phyloP scores from a whole-genome alignment of 768 basidiomycete genomes.

The Paxillus involutus region DNA sequence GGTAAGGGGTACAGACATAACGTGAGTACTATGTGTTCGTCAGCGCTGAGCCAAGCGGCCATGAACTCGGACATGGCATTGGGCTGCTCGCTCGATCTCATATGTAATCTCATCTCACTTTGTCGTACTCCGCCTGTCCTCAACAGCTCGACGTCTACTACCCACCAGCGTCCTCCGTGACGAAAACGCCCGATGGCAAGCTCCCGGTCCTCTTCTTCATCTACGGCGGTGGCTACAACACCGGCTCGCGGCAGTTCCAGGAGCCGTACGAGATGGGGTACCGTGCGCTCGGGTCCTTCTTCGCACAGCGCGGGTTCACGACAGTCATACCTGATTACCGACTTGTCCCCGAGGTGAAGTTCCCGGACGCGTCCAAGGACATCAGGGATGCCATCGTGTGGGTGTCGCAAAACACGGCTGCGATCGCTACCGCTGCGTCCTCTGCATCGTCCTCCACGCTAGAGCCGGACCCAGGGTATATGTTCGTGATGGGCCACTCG shows the following conservation, averaged over 20 bases:
- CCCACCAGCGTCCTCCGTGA: conserved; percentile 34
- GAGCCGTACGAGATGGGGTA: conserved; percentile 52
- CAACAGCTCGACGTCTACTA: conserved; percentile 68
- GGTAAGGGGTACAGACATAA: conserved; percentile 45
- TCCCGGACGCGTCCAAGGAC: conserved; percentile 56
- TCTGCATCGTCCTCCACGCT: conserved; percentile 4
- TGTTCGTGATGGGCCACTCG: conserved; percentile 61
- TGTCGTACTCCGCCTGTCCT: background rate
- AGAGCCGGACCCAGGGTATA: conserved; percentile 38
- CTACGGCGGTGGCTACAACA: conserved; percentile 66
- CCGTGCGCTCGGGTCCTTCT: conserved; percentile 59
- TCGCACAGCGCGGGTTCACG: conserved; percentile 56
- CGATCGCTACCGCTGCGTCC: conserved; percentile 13
- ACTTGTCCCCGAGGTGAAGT: conserved; percentile 55
- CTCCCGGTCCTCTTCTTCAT: conserved; percentile 60
- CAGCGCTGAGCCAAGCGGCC: too few species aligned
- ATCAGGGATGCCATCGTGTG: conserved; percentile 60
- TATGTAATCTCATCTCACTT: background rate
- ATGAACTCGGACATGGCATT: too few species aligned
- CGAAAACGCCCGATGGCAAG: conserved; percentile 23
- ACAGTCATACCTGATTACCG: conserved; percentile 72
- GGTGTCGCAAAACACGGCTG: conserved; percentile 39
- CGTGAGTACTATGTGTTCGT: conserved; percentile 8
- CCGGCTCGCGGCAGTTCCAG: conserved; percentile 48
- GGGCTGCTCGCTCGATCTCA: too few species aligned